phyloP scores from a whole-genome alignment of 768 basidiomycete genomes.

The Trametes cubensis region DNA sequence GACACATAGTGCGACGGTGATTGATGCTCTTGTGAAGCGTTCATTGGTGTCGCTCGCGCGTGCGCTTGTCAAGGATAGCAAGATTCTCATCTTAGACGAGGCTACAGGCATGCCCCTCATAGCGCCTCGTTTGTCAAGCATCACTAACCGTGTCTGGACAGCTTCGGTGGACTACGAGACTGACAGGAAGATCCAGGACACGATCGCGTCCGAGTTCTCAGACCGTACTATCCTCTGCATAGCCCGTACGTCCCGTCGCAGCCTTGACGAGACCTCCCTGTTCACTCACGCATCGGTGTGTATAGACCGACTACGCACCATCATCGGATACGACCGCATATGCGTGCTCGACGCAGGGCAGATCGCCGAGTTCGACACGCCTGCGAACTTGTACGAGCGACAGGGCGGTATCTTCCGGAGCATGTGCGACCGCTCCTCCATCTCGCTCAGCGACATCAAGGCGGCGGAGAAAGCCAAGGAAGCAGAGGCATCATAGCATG shows the following conservation, averaged over 20 bases:
- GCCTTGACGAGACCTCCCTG: background rate
- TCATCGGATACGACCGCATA: slow-evolving; percentile 86
- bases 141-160: slow-evolving; percentile 21
- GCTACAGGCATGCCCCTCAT: slow-evolving; percentile 59
- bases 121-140: background rate
- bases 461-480: slow-evolving; percentile 36
- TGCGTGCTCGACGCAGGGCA: slow-evolving; percentile 83
- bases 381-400: slow-evolving; percentile 59
- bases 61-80: slow-evolving; percentile 84
- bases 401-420: slow-evolving; percentile 73
- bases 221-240: slow-evolving; percentile 88
- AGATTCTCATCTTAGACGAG: slow-evolving; percentile 87
- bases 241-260: slow-evolving; percentile 58
- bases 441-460: slow-evolving; percentile 70
- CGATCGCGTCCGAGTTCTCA: slow-evolving; percentile 81
- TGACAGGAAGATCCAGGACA: slow-evolving; percentile 88
- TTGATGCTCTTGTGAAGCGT: slow-evolving; percentile 45
- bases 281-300: background rate
- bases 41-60: slow-evolving; percentile 86
- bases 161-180: slow-evolving; percentile 92
- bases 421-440: slow-evolving; percentile 86
- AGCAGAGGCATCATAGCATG: slow-evolving; percentile 5
- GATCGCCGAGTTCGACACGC: slow-evolving; percentile 87
- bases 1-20: background rate
- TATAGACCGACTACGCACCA: slow-evolving; percentile 81